Evolutionary conservation across 78 protist species (phyloP).

Genomic region (Speleostelium caveatum): DNA sequence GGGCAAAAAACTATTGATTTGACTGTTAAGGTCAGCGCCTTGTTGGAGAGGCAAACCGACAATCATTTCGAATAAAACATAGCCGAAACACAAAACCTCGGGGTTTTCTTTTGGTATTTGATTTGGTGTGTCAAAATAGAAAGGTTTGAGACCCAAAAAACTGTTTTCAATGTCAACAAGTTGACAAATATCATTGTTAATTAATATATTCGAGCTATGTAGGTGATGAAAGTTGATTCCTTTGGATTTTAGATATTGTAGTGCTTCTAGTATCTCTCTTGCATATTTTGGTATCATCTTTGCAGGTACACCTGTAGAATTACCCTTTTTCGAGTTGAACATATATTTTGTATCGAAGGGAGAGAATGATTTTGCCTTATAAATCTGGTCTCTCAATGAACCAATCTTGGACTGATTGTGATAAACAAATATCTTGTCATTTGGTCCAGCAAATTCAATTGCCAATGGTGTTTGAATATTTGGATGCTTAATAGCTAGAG

Average conservation of each 20-base stretch:
- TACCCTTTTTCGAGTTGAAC: conserved; percentile 3
- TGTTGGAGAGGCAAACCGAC: conserved; percentile 45
- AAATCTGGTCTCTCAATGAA: conserved; percentile 41
- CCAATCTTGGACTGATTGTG: conserved; percentile 1
- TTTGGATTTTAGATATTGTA: conserved; percentile 32
- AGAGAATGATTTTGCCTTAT: conserved; percentile 43
- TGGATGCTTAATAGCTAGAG: conserved; percentile 24
- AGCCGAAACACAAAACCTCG: conserved; percentile 52
- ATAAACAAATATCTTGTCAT: conserved; percentile 41
- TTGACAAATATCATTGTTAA: conserved; percentile 14
- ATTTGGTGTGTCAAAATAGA: not conserved
- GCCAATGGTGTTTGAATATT: conserved; percentile 15
- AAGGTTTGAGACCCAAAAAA: conserved; percentile 48
- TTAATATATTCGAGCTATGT: conserved; percentile 31
- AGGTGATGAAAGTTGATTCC: conserved; percentile 41
- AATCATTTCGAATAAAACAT: conserved; percentile 53
- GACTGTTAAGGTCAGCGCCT: not conserved
- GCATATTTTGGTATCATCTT: conserved; percentile 25
- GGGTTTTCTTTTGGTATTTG: conserved; percentile 19
- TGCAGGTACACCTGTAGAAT: conserved; percentile 2
- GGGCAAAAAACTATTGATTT: conserved; percentile 11
- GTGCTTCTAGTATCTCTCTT: conserved; percentile 45
- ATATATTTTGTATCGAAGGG: conserved; percentile 50
- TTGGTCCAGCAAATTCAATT: conserved; percentile 35
- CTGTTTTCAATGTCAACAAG: conserved; percentile 48